Evolutionary conservation across 352 stramenopile genomes (phyloP).

Genomic region (Pythium aquatile): DNA sequence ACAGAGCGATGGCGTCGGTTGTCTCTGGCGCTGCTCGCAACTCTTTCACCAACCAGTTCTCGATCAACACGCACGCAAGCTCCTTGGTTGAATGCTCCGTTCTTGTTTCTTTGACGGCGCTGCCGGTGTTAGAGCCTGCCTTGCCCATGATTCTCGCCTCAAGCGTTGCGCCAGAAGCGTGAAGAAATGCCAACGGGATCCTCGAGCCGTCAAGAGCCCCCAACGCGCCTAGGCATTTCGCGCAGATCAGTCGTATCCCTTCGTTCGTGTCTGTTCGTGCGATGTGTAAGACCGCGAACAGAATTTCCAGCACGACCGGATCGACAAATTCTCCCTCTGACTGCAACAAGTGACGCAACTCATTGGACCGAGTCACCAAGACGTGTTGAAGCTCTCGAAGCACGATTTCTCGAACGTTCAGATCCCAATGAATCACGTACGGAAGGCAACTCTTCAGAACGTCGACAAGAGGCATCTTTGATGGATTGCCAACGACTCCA

Average conservation of each 20-base stretch:
- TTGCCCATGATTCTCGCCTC: background rate
- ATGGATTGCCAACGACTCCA: slow-evolving; percentile 59
- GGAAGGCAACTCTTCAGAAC: slow-evolving; percentile 55
- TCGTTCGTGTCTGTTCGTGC: slow-evolving; percentile 62
- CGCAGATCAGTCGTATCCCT: slow-evolving; percentile 66
- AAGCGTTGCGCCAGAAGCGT: slow-evolving; percentile 27
- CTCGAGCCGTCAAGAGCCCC: slow-evolving; percentile 78
- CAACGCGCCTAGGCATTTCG: slow-evolving; percentile 71
- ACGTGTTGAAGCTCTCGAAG: slow-evolving; percentile 66
- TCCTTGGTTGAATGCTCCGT: slow-evolving; percentile 80
- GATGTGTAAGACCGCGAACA: slow-evolving; percentile 70
- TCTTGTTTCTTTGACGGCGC: slow-evolving; percentile 34
- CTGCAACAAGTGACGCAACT: slow-evolving; percentile 68
- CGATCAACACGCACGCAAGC: slow-evolving; percentile 78
- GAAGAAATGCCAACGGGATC: slow-evolving; percentile 68
- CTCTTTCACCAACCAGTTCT: slow-evolving; percentile 81
- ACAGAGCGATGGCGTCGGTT: slow-evolving; percentile 75
- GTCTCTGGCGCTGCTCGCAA: slow-evolving; percentile 81
- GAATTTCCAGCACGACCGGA: slow-evolving; percentile 45
- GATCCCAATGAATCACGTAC: slow-evolving; percentile 80
- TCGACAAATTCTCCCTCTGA: slow-evolving; percentile 75
- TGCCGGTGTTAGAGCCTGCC: background rate
- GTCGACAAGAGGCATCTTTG: slow-evolving; percentile 23
- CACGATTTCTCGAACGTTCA: slow-evolving; percentile 73
- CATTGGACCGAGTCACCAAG: slow-evolving; percentile 54